phyloP scores from a whole-genome alignment of 2,329 filamentous ascomycete species.

The Dactylellina leptospora region DNA sequence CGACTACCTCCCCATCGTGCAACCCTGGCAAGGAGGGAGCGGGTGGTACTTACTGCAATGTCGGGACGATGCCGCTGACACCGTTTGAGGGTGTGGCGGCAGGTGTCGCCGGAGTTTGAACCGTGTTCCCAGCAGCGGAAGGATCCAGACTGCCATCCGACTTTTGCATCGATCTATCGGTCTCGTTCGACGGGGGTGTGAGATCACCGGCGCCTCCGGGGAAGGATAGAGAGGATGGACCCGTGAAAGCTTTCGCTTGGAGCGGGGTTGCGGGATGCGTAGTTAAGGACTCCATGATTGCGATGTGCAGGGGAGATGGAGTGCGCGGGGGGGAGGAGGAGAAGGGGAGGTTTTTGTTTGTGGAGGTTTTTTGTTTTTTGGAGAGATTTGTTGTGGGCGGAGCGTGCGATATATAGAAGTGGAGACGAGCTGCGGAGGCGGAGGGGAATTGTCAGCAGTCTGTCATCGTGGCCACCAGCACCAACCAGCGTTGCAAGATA shows the following conservation, averaged over 20 bases:
- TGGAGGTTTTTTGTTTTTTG: background rate
- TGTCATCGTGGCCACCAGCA: background rate
- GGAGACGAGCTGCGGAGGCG: slow-evolving; percentile 31
- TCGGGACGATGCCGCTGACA: slow-evolving; percentile 89
- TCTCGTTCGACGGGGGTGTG: slow-evolving; percentile 76
- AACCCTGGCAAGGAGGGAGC: slow-evolving; percentile 58
- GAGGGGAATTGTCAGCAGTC: slow-evolving; percentile 3
- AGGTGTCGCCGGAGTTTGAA: slow-evolving; percentile 74
- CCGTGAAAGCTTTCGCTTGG: slow-evolving; percentile 95
- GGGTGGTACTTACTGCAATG: slow-evolving; percentile 83
- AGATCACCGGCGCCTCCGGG: slow-evolving; percentile 83
- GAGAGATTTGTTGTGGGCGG: background rate
- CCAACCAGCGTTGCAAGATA: background rate
- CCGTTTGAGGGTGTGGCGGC: slow-evolving; percentile 86
- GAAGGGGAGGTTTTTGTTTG: background rate
- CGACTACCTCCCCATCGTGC: slow-evolving; percentile 41
- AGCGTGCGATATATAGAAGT: slow-evolving; percentile 2
- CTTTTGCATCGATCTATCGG: slow-evolving; percentile 68
- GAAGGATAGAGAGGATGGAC: slow-evolving; percentile 89
- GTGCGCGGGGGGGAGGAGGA: background rate
- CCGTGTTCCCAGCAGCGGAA: slow-evolving; percentile 62
- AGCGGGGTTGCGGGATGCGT: slow-evolving; percentile 90
- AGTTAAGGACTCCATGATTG: slow-evolving; percentile 84
- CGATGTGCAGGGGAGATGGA: slow-evolving; percentile 11
- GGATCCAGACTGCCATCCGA: slow-evolving; percentile 65